Evolutionary conservation across 2,329 filamentous ascomycete genomes (phyloP), one percentile per base, ranked within the genome.

Genomic region (Zasmidium citrigriseum): DNA sequence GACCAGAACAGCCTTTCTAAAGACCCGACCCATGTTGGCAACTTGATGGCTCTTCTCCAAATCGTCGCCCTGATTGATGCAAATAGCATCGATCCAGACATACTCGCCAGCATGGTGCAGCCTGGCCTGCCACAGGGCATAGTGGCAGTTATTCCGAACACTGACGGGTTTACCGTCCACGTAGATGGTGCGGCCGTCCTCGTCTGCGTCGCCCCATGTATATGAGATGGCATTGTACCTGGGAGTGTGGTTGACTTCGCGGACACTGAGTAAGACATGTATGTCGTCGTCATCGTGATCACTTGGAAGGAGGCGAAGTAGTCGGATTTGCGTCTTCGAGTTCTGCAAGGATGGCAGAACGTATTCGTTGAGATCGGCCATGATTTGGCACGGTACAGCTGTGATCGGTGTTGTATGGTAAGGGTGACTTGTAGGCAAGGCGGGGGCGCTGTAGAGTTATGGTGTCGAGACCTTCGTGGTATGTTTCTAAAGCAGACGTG

Each of bases 141-240:
- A 45, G 4, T 14, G 21, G 18, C 34, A 54, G n/a, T 45, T 54
- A 2, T 46, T 4, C 10, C 52, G 18, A 23, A 54, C 52, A 16
- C 10, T 18, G 14, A 54, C 2, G 9, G 21, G 34, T 14, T 11
- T 4, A 2, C 23, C 11, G 18, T 46, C 21, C 11, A 54, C 52
- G 18, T 12, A 16, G 52, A 54, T 54, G 4, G 5, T 20, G 2
- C 16, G 12, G 9, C 11, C n/a, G 29, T 24, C 22, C 18, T 14
- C 41, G 11, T 22, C 14, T 29, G 27, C 7, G 3, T 53, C 51
- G 7, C 52, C 52, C 52, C 52, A 54, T 1, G 52, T 46, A 23
- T 54, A 54, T 2, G 52, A 54, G n/a, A 54, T 46, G 12, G 52
- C 52, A 23, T 22, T 46, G 21, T 46, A 54, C 23, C 18, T n/a